These are phyloP conservation scores for Penicillium hesseltinei DNA, from an alignment of 2,329 filamentous ascomycete species.

Conservation along the genomic window DNA sequence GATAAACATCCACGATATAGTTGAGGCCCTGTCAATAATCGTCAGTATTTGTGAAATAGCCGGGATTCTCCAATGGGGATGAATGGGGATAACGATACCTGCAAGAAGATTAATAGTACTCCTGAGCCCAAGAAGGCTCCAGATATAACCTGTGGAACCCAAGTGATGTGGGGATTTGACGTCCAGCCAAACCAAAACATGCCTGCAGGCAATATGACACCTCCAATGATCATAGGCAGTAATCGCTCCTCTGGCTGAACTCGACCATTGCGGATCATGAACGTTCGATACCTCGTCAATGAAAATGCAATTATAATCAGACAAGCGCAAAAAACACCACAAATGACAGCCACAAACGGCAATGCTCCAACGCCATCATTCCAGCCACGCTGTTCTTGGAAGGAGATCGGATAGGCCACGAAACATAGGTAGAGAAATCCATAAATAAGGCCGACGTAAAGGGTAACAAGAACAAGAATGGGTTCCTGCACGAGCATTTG, in stretches of 20 bases:
- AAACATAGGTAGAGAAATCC: conserved; percentile 33
- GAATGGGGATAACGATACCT: neutral
- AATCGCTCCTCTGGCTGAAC: conserved; percentile 45
- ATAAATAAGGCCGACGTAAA: conserved; percentile 41
- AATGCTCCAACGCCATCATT: conserved; percentile 43
- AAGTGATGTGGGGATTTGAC: conserved; percentile 39
- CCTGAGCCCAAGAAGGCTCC: conserved; percentile 33
- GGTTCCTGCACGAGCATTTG: conserved; percentile 38
- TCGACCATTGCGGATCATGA: conserved; percentile 16
- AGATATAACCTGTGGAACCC: conserved; percentile 40
- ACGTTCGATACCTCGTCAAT: conserved; percentile 31
- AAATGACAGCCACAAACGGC: conserved; percentile 48
- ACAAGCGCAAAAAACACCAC: conserved; percentile 41
- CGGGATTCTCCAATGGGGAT: neutral
- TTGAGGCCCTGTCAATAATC: conserved; percentile 21
- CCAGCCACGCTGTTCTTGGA: conserved; percentile 45
- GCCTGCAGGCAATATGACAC: conserved; percentile 41
- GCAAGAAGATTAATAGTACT: conserved; percentile 4
- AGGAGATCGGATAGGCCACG: conserved; percentile 39
- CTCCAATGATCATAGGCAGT: conserved; percentile 46
- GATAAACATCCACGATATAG: conserved; percentile 39
- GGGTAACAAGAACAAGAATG: conserved; percentile 46
- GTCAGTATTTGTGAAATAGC: neutral
- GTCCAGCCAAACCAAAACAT: conserved; percentile 52
- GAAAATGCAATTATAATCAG: conserved; percentile 32